Evolutionary conservation across 305 asterid species (phyloP).

Genomic region (Withania somnifera): DNA sequence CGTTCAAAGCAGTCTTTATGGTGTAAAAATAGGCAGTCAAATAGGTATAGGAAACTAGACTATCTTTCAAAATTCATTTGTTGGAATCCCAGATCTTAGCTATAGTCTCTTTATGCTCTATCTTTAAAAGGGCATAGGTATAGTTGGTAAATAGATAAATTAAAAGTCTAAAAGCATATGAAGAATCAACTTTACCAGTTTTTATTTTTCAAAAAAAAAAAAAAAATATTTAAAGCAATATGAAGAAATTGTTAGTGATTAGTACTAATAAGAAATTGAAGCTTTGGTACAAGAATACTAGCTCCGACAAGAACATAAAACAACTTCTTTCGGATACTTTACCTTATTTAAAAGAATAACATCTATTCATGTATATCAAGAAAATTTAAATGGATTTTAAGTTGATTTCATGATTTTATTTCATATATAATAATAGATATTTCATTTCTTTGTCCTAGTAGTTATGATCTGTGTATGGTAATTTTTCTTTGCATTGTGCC

Average conservation of each 20-base stretch:
- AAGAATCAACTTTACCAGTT: no score
- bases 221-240: not conserved
- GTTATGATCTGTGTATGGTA: not conserved
- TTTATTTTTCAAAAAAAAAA: no score
- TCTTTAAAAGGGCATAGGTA: not conserved
- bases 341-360: not conserved
- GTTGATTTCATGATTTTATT: not conserved
- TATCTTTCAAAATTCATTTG: not conserved
- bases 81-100: not conserved
- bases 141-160: not conserved
- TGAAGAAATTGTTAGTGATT: not conserved
- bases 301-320: not conserved
- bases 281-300: not conserved
- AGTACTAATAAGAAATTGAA: not conserved
- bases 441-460: not conserved
- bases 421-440: not conserved
- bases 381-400: not conserved
- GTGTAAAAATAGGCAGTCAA: not conserved
- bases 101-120: not conserved
- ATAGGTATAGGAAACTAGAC: not conserved
- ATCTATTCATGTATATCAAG: not conserved
- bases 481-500: not conserved
- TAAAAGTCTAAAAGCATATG: no score
- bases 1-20: not conserved
- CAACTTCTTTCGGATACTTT: not conserved